Base-by-base conservation (phyloP, 306 rosid genomes). In the Glycine latifolia region DNA sequence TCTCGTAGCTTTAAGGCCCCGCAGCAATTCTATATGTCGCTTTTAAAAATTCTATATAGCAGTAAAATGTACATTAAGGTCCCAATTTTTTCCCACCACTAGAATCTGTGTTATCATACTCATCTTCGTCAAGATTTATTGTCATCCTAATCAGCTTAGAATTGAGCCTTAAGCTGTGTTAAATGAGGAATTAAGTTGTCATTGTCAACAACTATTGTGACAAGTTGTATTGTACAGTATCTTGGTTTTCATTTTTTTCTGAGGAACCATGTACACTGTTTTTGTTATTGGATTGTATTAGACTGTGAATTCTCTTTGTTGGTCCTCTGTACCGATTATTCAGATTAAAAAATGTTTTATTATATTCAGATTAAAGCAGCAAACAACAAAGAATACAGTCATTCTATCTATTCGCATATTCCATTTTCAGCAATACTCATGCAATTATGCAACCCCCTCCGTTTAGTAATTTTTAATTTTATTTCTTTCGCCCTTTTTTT, bases 121-220 rank as follows among this genome's bases (percentile, higher is more conserved):
- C 43, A 31, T 75, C 70, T 55, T 44, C 15, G 4, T 67, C 69
- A 74, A 17, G 0, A 65, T 65, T 74, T 66, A 41, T 73, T 49
- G 35, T 39, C 8, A 39, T 78, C 67, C 52, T 53, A 15, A 52
- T 31, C 72, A 76, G 50, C 68, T 63, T 33, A 2, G 11, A 60
- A 20, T 17, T 48, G 14, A 76, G 14, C 80, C 35, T 26, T 26
- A 26, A 2, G 31, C 2, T 26, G 31, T 26, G 31, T 26, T 8
- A 59, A 44, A n/a, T 31, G 20, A 46, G 71, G 59, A 46, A 8
- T 47, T 76, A 48, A 11, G 16, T 47, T 47, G 71, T 53, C 71
- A 31, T 47, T 61, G 26, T 46, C 20, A 12, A 62, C 14, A 33
- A 61, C n/a, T 39, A 48, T 62, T 47, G 37, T 76, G 11, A 14